Conservation (phyloP, 306 rosid species). For the Vigna trinervia region DNA sequence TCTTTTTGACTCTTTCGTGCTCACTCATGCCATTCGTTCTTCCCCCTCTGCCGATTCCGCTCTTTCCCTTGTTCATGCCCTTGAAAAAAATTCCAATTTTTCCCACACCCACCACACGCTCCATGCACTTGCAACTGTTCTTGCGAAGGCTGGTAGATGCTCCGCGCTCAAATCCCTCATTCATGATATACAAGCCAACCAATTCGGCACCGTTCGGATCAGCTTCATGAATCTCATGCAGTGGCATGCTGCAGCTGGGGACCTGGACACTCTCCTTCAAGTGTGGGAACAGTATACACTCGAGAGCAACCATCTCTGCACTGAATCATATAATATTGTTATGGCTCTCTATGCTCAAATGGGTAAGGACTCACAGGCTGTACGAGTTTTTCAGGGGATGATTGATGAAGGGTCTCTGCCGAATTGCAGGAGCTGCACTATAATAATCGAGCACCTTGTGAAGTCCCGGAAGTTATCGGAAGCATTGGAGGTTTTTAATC, state of each 20-base stretch:
- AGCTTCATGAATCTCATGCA: constrained; percentile 74
- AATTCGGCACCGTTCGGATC: constrained; percentile 51
- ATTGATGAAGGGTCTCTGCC: constrained; percentile 73
- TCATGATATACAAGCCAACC: constrained; percentile 53
- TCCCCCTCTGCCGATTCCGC: constrained; percentile 82
- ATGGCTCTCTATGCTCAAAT: constrained; percentile 65
- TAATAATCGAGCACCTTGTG: constrained; percentile 82
- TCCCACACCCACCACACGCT: constrained; percentile 70
- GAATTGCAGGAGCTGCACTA: constrained; percentile 67
- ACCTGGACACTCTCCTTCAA: constrained; percentile 63
- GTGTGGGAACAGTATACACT: constrained; percentile 65
- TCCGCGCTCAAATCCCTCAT: constrained; percentile 63
- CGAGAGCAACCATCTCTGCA: constrained; percentile 48
- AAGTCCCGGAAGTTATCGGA: constrained; percentile 51
- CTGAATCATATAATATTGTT: constrained; percentile 73
- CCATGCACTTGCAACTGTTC: constrained; percentile 74
- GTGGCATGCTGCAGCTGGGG: constrained; percentile 69
- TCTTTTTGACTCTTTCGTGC: constrained; percentile 68
- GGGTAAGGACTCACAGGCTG: constrained; percentile 66
- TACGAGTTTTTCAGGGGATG: constrained; percentile 58
- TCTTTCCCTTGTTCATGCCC: constrained; percentile 51
- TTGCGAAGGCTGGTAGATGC: constrained; percentile 61
- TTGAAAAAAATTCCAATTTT: constrained; percentile 51
- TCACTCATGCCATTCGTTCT: constrained; percentile 73
- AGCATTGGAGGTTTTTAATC: constrained; percentile 66